phyloP scores from a whole-genome alignment of 129 eudicot species.

The sunflower (Helianthus annuus) region HanXRQr2.0-SUNRISE NC_035449.2:2358889-2359388 shows the following conservation, averaged over 20 bases:
- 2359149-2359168: conserved; percentile 23
- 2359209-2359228: not conserved
- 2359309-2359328: no score
- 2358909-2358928: no score
- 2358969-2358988: no score
- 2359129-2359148: conserved; percentile 18
- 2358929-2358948: no score
- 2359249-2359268: not conserved
- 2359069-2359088: not conserved
- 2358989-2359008: not conserved
- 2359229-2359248: not conserved
- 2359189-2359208: not conserved
- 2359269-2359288: no score
- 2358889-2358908: not conserved
- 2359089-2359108: not conserved
- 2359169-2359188: conserved; percentile 9
- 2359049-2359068: not conserved
- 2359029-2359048: not conserved
- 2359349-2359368: no score
- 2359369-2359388: no score
- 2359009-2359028: not conserved
- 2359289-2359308: no score
- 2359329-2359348: no score
- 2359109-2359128: not conserved
- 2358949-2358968: no score